Base-by-base conservation (phyloP, 2,329 filamentous ascomycete genomes). In the Ascochyta clinopodiicola region DNA sequence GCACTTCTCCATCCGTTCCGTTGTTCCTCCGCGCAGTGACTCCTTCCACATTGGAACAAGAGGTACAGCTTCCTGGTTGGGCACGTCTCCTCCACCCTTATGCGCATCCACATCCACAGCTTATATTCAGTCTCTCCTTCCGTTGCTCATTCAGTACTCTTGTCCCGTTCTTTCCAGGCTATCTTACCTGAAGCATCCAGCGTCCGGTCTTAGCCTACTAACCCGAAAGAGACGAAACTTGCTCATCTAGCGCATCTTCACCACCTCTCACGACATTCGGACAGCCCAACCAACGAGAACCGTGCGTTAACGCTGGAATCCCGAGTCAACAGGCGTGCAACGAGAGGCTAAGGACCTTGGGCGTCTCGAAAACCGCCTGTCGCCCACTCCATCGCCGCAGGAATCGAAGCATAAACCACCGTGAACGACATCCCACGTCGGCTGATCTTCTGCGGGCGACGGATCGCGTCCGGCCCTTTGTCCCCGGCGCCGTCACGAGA, bases 241-340 rank as follows among this genome's bases (percentile, higher is more conserved):
- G 54, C 54, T 53, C 56, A 59, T 51, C 44, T 48, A 50, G 59
- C 47, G 46, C 53, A 19, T 51, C 56, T 37, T 46, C 47, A 39
- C 51, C 17, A 56, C 51, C 15, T 49, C 61, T 56, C 60, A 61
- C 60, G 42, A 63, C 60, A 51, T 54, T 45, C 44, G 52, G 51
- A 47, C 57, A 59, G 51, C 51, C 57, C 58, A 51, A 58, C 60
- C 51, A 66, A 56, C 60, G 56, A 61, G 49, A 45, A 54, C 60
- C 59, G 60, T 62, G 59, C 61, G 52, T 62, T 60, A 55, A 51
- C 59, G 61, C 55, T 57, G 48, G 53, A 44, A 22, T 5, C 52
- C 59, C 53, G 56, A 56, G 48, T 56, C 44, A 48, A 57, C 48
- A 60, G 57, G 55, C 51, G 38, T 53, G 39, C 54, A 53, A 49